These are phyloP conservation scores for Chaetomiaceae sp. DNA, from an alignment of 2,329 filamentous ascomycete genomes.

Conservation along the genomic window DNA sequence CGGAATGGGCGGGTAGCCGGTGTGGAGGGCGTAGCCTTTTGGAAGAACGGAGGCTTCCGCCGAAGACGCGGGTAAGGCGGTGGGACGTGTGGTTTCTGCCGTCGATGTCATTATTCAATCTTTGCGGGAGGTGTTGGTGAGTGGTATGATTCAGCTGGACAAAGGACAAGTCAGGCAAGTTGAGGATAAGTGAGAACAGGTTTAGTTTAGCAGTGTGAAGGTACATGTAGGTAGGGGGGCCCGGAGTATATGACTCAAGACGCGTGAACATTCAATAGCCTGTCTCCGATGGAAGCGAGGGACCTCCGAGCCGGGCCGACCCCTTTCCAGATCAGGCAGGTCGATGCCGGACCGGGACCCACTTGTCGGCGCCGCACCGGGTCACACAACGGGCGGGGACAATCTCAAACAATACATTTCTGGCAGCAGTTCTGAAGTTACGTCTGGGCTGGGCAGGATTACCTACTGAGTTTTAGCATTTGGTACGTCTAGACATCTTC, in stretches of 20 bases:
- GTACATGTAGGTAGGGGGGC: too few species aligned
- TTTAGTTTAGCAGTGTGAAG: too few species aligned
- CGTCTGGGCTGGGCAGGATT: too few species aligned
- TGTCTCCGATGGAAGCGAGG: not conserved
- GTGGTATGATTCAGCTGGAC: too few species aligned
- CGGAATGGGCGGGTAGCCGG: conserved; percentile 31
- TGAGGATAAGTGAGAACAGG: too few species aligned
- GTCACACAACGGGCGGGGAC: not conserved
- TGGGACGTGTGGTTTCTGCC: not conserved
- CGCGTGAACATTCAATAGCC: not conserved
- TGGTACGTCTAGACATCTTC: too few species aligned
- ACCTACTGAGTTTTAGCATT: too few species aligned
- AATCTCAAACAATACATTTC: too few species aligned
- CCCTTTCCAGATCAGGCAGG: not conserved
- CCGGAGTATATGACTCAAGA: not conserved
- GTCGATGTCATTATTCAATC: not conserved
- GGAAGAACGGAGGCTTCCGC: conserved; percentile 16
- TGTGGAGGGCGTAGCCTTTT: conserved; percentile 31
- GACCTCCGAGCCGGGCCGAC: too few species aligned
- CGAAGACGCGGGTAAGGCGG: not conserved
- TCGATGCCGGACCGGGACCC: not conserved
- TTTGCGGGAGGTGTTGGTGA: too few species aligned
- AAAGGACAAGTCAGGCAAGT: too few species aligned
- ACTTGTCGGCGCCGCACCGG: not conserved
- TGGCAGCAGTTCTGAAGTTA: too few species aligned